phyloP scores from a whole-genome alignment of 495 filamentous ascomycete species.

The Cudoniella acicularis region DNA sequence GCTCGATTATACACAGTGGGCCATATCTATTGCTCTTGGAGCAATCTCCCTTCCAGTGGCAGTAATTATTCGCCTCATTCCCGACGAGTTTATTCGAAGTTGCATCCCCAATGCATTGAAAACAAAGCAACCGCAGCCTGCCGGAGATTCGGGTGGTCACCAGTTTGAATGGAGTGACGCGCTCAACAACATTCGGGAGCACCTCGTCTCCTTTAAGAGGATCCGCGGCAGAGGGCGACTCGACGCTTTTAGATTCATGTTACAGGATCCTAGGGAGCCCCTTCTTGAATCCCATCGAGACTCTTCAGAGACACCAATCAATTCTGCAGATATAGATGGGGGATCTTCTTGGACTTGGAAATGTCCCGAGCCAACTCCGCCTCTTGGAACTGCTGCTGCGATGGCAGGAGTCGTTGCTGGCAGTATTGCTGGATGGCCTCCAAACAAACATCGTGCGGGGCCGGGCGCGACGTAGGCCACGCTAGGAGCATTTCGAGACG shows the following conservation, averaged over 20 bases:
- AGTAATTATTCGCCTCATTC: conserved; percentile 70
- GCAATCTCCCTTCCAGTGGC: conserved; percentile 68
- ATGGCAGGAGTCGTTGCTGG: not conserved
- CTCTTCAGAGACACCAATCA: not conserved
- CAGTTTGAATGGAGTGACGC: not conserved
- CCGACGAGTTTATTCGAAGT: conserved; percentile 41
- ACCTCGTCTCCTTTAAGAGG: not conserved
- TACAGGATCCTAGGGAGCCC: no score
- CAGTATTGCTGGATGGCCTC: not conserved
- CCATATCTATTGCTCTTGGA: conserved; percentile 66
- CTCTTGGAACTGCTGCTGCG: not conserved
- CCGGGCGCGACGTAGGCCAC: no score
- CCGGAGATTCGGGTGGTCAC: not conserved
- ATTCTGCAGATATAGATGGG: not conserved
- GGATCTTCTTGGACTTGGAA: not conserved
- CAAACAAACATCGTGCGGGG: no score
- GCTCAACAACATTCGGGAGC: not conserved
- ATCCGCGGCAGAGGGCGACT: not conserved
- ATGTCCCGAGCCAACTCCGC: not conserved
- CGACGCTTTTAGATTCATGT: not conserved
- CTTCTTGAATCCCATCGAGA: not conserved
- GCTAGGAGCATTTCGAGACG: no score
- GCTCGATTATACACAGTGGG: conserved; percentile 69
- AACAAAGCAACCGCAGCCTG: not conserved
- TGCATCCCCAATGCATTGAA: not conserved